These are phyloP conservation scores for Talaromyces stipitatus DNA, from an alignment of 495 filamentous ascomycete genomes.

Conservation along the genomic window DNA sequence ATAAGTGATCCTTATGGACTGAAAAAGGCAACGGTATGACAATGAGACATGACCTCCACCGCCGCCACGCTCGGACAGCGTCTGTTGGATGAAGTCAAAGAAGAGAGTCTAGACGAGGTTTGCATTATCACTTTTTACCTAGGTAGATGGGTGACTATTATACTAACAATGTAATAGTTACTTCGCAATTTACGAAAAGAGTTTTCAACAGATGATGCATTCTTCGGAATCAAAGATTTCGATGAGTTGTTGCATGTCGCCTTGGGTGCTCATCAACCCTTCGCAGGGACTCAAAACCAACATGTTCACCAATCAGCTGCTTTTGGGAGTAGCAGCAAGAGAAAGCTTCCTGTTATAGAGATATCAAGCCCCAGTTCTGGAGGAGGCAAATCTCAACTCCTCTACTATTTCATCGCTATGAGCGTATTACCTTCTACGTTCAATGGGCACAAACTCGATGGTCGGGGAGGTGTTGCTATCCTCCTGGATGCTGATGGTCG, in stretches of 20 bases:
- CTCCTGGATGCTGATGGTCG: constrained; percentile 63
- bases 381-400: constrained; percentile 56
- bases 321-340: neutral
- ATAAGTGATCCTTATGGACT: too few relatives aligned
- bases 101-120: constrained; percentile 60
- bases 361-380: constrained; percentile 46
- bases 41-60: constrained; percentile 3
- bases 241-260: constrained; percentile 44
- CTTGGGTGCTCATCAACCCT: constrained; percentile 12
- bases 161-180: constrained; percentile 22
- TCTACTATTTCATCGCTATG: constrained; percentile 59
- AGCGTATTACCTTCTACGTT: constrained; percentile 46
- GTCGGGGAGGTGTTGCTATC: constrained; percentile 53
- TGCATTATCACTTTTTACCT: constrained; percentile 5
- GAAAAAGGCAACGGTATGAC: neutral
- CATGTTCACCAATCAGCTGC: neutral
- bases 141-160: neutral
- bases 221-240: constrained; percentile 37
- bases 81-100: constrained; percentile 57
- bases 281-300: neutral
- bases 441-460: constrained; percentile 24
- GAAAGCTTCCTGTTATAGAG: constrained; percentile 45
- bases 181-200: constrained; percentile 37
- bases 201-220: constrained; percentile 9
- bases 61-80: constrained; percentile 47